phyloP scores from a whole-genome alignment of 192 early-diverging fungal species.

The Entomortierella lignicola region DNA sequence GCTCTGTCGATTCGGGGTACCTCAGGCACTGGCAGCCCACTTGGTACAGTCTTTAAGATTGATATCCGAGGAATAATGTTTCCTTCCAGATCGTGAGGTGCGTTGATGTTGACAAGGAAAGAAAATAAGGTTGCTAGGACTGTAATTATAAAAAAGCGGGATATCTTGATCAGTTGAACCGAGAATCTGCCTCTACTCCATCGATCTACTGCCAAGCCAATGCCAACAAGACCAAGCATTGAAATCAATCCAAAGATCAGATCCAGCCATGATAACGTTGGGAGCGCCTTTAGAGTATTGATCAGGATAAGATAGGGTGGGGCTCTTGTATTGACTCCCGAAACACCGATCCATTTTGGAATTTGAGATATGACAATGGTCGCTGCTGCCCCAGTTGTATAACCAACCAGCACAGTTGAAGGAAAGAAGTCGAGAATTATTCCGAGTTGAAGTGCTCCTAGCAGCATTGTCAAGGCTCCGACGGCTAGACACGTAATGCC shows the following conservation, averaged over 20 bases:
- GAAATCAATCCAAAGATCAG: slow-evolving; percentile 8
- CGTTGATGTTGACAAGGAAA: slow-evolving; percentile 59
- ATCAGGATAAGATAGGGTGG: slow-evolving; percentile 61
- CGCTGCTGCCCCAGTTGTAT: slow-evolving; percentile 85
- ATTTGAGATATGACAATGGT: slow-evolving; percentile 70
- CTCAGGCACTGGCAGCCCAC: slow-evolving; percentile 72
- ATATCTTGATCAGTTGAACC: slow-evolving; percentile 24
- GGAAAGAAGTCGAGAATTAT: slow-evolving; percentile 89
- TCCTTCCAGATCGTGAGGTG: slow-evolving; percentile 21
- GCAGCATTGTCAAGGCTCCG: slow-evolving; percentile 72
- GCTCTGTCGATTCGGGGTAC: slow-evolving; percentile 62
- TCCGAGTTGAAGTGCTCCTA: slow-evolving; percentile 86
- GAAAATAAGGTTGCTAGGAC: slow-evolving; percentile 78
- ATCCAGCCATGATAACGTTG: slow-evolving; percentile 23
- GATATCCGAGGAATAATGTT: slow-evolving; percentile 49
- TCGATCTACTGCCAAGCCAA: slow-evolving; percentile 14
- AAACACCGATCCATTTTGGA: slow-evolving; percentile 81
- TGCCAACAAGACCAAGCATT: slow-evolving; percentile 7
- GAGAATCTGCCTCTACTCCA: slow-evolving; percentile 13
- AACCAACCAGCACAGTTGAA: slow-evolving; percentile 83
- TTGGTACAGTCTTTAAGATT: slow-evolving; percentile 77
- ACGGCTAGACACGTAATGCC: slow-evolving; percentile 74
- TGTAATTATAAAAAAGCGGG: slow-evolving; percentile 67
- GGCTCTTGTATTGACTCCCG: slow-evolving; percentile 73
- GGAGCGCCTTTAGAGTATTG: slow-evolving; percentile 7